phyloP scores from a whole-genome alignment of 371 early-diverging fungal genomes.

The Funneliformis caledonium region DNA sequence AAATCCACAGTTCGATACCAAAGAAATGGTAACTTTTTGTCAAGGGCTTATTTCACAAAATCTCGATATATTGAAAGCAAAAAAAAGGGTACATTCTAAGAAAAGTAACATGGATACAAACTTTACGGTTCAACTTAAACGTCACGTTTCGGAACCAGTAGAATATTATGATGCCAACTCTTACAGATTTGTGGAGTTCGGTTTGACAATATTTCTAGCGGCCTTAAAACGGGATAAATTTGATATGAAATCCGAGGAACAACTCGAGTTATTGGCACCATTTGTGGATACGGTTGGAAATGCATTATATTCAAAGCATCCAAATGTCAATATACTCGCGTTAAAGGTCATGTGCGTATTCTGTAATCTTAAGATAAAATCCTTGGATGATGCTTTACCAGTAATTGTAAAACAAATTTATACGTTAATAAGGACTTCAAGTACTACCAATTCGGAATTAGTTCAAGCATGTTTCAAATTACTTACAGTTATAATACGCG shows the following conservation, averaged over 20 bases:
- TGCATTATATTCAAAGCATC: conserved; percentile 80
- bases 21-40: conserved; percentile 77
- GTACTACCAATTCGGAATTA: conserved; percentile 70
- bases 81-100: conserved; percentile 51
- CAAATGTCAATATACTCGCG: conserved; percentile 68
- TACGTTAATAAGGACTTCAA: conserved; percentile 66
- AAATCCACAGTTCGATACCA: conserved; percentile 71
- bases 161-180: conserved; percentile 80
- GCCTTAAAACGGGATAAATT: conserved; percentile 73
- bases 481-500: conserved; percentile 75
- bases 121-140: conserved; percentile 74
- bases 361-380: conserved; percentile 71
- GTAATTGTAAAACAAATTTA: conserved; percentile 80
- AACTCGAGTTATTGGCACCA: conserved; percentile 73
- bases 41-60: conserved; percentile 85
- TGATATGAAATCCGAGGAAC: conserved; percentile 53
- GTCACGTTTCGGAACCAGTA: conserved; percentile 52
- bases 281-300: conserved; percentile 83
- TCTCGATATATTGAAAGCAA: conserved; percentile 63
- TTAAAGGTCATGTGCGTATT: conserved; percentile 72
- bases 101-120: conserved; percentile 65
- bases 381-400: conserved; percentile 66
- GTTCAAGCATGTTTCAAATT: conserved; percentile 83
- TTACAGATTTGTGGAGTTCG: conserved; percentile 91
- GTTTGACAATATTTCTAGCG: conserved; percentile 74